Conservation (phyloP, 352 stramenopile species). For the Phytophthora nicotianae region DNA sequence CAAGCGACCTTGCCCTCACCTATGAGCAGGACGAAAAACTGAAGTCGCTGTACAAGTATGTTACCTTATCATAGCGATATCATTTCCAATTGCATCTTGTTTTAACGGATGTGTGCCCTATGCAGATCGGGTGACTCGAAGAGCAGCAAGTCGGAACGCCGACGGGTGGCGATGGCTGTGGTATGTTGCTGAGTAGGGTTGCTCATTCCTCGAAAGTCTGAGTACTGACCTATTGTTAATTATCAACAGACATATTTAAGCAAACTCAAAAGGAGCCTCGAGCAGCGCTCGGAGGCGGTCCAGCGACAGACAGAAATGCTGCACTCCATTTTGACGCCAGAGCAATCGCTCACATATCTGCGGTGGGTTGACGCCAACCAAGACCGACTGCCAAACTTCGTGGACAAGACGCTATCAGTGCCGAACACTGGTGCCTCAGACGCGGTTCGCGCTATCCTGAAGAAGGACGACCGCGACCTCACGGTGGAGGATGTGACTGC, state of each 20-base stretch:
- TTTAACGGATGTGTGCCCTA: conserved; percentile 6
- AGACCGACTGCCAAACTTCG: conserved; percentile 62
- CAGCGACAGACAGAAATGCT: conserved; percentile 83
- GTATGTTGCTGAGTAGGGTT: conserved; percentile 37
- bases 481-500: conserved; percentile 88
- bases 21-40: conserved; percentile 92
- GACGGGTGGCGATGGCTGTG: conserved; percentile 82
- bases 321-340: conserved; percentile 84
- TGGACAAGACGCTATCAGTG: conserved; percentile 67
- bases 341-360: conserved; percentile 85
- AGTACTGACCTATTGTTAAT: conserved; percentile 1
- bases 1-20: conserved; percentile 76
- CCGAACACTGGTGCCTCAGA: conserved; percentile 63
- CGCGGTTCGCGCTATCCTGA: conserved; percentile 74
- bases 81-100: neutral
- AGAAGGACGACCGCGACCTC: conserved; percentile 85
- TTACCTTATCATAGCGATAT: conserved; percentile 1
- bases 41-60: conserved; percentile 87
- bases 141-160: conserved; percentile 82
- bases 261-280: conserved; percentile 85
- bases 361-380: conserved; percentile 86
- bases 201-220: neutral
- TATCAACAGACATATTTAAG: conserved; percentile 84
- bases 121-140: conserved; percentile 77
- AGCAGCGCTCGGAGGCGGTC: conserved; percentile 79